Percentiles rank a stretch among this genome's conserved stretches.
Conservation (phyloP, 2,329 filamentous ascomycete genomes). For the Zymoseptoria pseudotritici region DNA sequence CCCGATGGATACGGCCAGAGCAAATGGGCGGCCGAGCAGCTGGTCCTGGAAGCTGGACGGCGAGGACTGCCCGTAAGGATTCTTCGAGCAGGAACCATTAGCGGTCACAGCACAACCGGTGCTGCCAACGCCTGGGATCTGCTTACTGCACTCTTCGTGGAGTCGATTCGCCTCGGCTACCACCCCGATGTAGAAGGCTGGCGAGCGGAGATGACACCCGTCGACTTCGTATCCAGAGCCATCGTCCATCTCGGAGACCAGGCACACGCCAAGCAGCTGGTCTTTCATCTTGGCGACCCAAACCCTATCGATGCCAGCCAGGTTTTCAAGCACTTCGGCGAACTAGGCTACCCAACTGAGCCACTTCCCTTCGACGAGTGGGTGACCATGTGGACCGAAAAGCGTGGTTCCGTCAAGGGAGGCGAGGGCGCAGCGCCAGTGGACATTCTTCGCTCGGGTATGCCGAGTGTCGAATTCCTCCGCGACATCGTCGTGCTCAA, state of each 20-base stretch:
- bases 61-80: conserved; percentile 65
- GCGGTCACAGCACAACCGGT: conserved; percentile 66
- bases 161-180: conserved; percentile 65
- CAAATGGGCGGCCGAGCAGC: conserved; percentile 73
- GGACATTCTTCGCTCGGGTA: conserved; percentile 71
- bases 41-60: conserved; percentile 60
- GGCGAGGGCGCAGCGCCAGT: conserved; percentile 68
- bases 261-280: conserved; percentile 51
- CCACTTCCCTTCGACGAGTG: conserved; percentile 64
- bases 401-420: conserved; percentile 55
- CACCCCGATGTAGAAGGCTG: conserved; percentile 65
- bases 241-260: conserved; percentile 64
- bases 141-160: conserved; percentile 66
- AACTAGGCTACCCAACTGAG: conserved; percentile 64
- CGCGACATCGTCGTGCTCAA: conserved; percentile 65
- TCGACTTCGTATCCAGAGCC: conserved; percentile 70
- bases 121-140: conserved; percentile 74
- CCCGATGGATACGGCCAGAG: conserved; percentile 70
- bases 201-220: conserved; percentile 77
- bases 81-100: conserved; percentile 68
- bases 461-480: conserved; percentile 68
- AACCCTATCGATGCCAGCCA: conserved; percentile 58
- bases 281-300: conserved; percentile 71
- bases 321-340: conserved; percentile 57
- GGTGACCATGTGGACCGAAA: conserved; percentile 66